Base-by-base conservation (phyloP, 495 filamentous ascomycete species). In the Beverwykella pulmonaria region DNA sequence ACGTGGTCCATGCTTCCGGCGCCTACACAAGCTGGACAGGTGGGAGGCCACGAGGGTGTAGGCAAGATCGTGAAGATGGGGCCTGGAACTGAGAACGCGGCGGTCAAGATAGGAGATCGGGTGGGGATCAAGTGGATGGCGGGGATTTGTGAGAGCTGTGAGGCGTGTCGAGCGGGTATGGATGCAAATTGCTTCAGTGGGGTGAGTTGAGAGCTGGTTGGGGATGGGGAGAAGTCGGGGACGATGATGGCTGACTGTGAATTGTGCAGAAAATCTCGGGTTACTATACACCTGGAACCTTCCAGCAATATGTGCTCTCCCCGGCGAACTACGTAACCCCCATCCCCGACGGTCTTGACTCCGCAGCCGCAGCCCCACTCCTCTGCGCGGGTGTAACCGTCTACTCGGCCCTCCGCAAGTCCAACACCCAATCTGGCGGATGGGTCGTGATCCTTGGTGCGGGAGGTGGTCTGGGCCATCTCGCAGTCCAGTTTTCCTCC, bases 221-320 rank as follows among this genome's bases (percentile, higher is more conserved):
- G 25, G 9, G 48, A 23, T n/a, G 44, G 44, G 44, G 15, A 7
- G 4, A 4, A 34, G 12, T 12, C 26, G 34, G 8, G 8, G n/a
- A 22, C 3, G n/a, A 47, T 47, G 44, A 47, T n/a, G 15, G 44
- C 9, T 27, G 22, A 27, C 48, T 5, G n/a, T 25, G 7, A 5
- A 7, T 17, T 7, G 25, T 50, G n/a, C 39, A 70, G 62, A 74
- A 72, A 69, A 53, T 74, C 17, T 70, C 66, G 9, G 72, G 81
- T 23, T 84, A 82, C 74, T 82, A 83, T 65, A 78, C 79, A 27
- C 87, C 87, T 0, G 88, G 88, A 32, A 91, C 87, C 25, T 91
- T 92, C 75, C 87, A 89, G 73, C 85, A 90, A 74, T 91, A 90
- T 70, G 82, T 83, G n/a, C 61, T 88, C 1, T 83, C 82, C 0